Conservation (phyloP, 805 yeast genomes). For the Candida silvatica region DNA sequence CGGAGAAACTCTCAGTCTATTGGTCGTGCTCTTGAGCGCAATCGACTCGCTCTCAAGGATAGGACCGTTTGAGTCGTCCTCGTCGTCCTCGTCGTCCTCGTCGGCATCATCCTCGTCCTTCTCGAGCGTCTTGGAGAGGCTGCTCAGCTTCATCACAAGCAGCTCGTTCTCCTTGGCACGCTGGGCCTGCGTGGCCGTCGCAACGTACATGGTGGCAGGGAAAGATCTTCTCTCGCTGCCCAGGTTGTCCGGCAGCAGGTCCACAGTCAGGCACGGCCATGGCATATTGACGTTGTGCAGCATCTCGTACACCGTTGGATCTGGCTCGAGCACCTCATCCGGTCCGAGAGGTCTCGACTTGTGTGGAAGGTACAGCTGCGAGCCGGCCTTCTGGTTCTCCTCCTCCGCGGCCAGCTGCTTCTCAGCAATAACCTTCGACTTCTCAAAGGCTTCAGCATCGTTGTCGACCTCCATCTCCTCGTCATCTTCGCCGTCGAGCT, state of each 20-base stretch:
- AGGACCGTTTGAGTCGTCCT: slow-evolving; percentile 64
- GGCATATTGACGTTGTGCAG: slow-evolving; percentile 87
- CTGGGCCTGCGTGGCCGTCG: slow-evolving; percentile 92
- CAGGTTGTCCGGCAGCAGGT: slow-evolving; percentile 74
- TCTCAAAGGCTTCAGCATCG: slow-evolving; percentile 2
- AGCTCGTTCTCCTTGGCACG: slow-evolving; percentile 83
- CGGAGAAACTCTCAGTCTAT: slow-evolving; percentile 81
- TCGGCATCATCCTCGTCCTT: slow-evolving; percentile 72
- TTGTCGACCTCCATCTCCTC: slow-evolving; percentile 23
- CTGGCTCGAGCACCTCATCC: slow-evolving; percentile 93
- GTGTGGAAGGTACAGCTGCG: slow-evolving; percentile 74
- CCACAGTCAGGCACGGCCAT: slow-evolving; percentile 95
- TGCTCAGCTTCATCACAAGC: slow-evolving; percentile 73
- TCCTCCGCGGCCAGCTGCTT: slow-evolving; percentile 13
- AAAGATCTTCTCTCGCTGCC: slow-evolving; percentile 85
- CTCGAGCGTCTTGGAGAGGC: slow-evolving; percentile 79
- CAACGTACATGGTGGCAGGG: slow-evolving; percentile 79
- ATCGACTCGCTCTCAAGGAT: slow-evolving; percentile 79
- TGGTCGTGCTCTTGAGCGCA: slow-evolving; percentile 75
- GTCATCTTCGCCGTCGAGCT: slow-evolving; percentile 47
- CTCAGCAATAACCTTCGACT: slow-evolving; percentile 8
- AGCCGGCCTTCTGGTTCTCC: slow-evolving; percentile 6
- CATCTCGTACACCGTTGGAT: slow-evolving; percentile 94
- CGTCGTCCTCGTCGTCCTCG: slow-evolving; percentile 66
- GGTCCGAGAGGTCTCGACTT: slow-evolving; percentile 86